Base-by-base conservation (phyloP, 2,329 filamentous ascomycete species). In the Westerdykella ornata region DNA sequence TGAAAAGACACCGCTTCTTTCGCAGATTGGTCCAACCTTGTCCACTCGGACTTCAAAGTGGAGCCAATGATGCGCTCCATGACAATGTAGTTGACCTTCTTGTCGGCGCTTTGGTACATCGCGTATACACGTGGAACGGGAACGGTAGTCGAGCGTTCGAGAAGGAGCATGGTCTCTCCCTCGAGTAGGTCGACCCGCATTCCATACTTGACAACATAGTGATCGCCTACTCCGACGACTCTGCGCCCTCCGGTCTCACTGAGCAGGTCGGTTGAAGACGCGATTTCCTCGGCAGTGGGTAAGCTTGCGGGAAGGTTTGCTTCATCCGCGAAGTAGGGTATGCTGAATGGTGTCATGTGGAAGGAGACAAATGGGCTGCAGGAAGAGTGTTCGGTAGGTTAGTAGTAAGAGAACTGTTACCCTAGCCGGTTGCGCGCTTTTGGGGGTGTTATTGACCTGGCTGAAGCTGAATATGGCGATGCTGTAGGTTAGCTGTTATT, bases 191-290 rank as follows among this genome's bases (percentile, higher is more conserved):
- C 39, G 28, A 49, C 47, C 31, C 35, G 32, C 38, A 31, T 38
- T 12, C 49, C 42, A 45, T 52, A 52, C 42, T 52, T 52, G 34
- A 50, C 47, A 42, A 52, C 33, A 39, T 45, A 52, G 43, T 52
- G 46, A 9, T 47, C 46, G 38, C 46, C 46, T 45, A 51, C 39
- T 38, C 46, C 46, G 35, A 51, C 46, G 42, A 51, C 48, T 46
- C 41, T 51, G 18, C 28, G 7, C 29, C 39, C 36, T 22, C 30
- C 28, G 31, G 33, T 31, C 36, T 43, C 37, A 41, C 37, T 49
- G 42, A 49, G 38, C 38, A 52, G 44, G 39, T 52, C 51, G 45
- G 39, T 39, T 13, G 51, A 22, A 45, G 45, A 46, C 42, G 49
- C 40, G 43, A 54, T 52, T 28, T 51, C 44, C 35, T 49, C 38